Evolutionary conservation across 371 early-diverging fungal species (phyloP), one percentile per base, ranked within the genome.

Genomic region (Saksenaea vasiformis): DNA sequence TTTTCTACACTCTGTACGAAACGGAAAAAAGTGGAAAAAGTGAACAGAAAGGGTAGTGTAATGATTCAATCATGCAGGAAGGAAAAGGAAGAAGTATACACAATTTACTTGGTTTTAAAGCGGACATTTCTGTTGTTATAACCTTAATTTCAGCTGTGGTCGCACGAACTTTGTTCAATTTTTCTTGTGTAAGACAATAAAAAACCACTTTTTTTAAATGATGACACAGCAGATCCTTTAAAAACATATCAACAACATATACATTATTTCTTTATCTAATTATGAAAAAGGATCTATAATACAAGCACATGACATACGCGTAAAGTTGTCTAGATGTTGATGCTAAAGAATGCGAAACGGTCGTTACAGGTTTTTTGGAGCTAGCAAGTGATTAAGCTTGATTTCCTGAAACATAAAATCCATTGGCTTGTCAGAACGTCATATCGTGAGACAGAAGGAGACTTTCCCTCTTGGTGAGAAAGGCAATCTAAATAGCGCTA

Each of bases 101-200:
- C 5, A 10, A 47, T 22, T 17, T 47, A 22, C 22, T 19, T 47
- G 2, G 19, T 2, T 47, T 47, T 22, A 17, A 47, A 47, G 24
- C 22, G 24, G 8, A 22, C 22, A 22, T 22, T 47, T 47, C 51
- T 47, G 11, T 19, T 47, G 11, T 19, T 31, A 31, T 31, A 47
- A 47, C 51, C 24, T 47, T 47, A 47, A 22, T 47, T 47, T 47
- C 51, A 44, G 51, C 22, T 19, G 4, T 47, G 51, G 51, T 47
- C 10, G 51, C 51, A 47, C 51, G 9, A 47, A 47, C 51, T 22
- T 47, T 17, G 24, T 47, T n/a, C 3, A 47, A 19, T 22, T 15
- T n/a, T 9, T 47, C 7, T 47, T 22, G n/a, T 47, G 47, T 47
- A 15, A 47, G 22, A 47, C 47, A 47, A 19, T 47, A 22, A 47